Evolutionary conservation across 495 filamentous ascomycete genomes (phyloP).

Genomic region (Durotheca rogersii): DNA sequence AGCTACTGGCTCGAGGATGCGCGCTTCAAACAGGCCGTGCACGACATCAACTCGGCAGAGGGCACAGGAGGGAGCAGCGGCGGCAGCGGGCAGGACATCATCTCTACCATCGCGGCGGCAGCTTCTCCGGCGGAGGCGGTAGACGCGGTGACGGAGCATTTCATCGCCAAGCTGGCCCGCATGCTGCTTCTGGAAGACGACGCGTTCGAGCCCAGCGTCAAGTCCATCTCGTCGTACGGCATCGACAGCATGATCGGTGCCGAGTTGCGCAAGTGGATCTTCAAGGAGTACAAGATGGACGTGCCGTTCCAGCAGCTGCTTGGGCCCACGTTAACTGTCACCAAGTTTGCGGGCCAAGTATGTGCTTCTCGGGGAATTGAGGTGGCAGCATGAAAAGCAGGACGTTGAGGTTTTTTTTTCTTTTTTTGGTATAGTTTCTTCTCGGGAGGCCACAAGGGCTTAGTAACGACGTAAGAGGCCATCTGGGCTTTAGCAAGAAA

Average conservation of each 20-base stretch:
- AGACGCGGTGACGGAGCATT: slow-evolving; percentile 6
- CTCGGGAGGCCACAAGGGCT: too few species aligned
- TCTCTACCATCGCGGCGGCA: slow-evolving; percentile 1
- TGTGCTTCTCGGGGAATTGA: too few species aligned
- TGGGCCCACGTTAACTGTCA: background rate
- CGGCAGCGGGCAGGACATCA: background rate
- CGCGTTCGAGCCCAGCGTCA: slow-evolving; percentile 21
- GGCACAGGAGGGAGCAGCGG: background rate
- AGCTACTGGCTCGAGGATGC: slow-evolving; percentile 5
- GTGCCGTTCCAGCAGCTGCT: slow-evolving; percentile 40
- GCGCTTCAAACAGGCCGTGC: slow-evolving; percentile 3
- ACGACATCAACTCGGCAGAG: background rate
- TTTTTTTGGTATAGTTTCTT: too few species aligned
- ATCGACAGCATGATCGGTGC: slow-evolving; percentile 49
- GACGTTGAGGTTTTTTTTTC: too few species aligned
- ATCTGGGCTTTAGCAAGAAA: too few species aligned
- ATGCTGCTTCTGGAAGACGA: slow-evolving; percentile 33
- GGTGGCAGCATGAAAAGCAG: too few species aligned
- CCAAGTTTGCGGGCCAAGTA: too few species aligned
- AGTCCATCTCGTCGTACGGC: slow-evolving; percentile 40
- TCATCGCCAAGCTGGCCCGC: slow-evolving; percentile 30
- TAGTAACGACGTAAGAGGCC: too few species aligned
- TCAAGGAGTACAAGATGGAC: slow-evolving; percentile 42
- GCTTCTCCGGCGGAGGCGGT: background rate
- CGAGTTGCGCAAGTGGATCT: slow-evolving; percentile 46